Percentiles rank a stretch among this genome's conserved stretches.
These are phyloP conservation scores for Lactarius trivialis DNA, from an alignment of 768 basidiomycete genomes.

Conservation along the genomic window DNA sequence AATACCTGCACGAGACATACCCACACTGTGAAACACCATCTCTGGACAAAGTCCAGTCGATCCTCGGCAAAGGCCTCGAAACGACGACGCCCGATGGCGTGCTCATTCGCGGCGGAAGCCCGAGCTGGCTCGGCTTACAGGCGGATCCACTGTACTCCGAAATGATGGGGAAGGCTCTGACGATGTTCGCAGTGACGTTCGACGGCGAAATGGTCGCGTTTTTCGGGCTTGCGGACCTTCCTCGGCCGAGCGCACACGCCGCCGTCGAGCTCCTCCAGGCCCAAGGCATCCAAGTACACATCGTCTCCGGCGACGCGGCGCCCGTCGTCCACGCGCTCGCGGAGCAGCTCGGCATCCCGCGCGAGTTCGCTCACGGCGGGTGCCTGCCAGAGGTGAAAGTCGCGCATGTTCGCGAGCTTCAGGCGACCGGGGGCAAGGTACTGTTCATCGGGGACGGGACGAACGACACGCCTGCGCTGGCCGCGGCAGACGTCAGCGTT, in stretches of 20 bases:
- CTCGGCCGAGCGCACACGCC: conserved; percentile 36
- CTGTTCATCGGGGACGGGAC: conserved; percentile 47
- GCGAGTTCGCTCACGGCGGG: conserved; percentile 34
- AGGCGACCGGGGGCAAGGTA: conserved; percentile 27
- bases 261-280: conserved; percentile 33
- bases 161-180: conserved; percentile 35
- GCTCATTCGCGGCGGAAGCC: conserved; percentile 34
- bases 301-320: conserved; percentile 46
- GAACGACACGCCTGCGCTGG: conserved; percentile 46
- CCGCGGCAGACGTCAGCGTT: conserved; percentile 45
- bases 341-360: conserved; percentile 33
- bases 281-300: conserved; percentile 36
- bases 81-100: conserved; percentile 31
- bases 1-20: conserved; percentile 26
- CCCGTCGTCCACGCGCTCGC: conserved; percentile 40
- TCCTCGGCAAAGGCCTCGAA: conserved; percentile 35
- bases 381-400: conserved; percentile 46
- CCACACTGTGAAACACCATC: conserved; percentile 11
- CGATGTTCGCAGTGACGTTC: conserved; percentile 38
- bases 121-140: conserved; percentile 31
- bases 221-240: conserved; percentile 39
- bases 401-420: conserved; percentile 28
- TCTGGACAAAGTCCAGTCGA: conserved; percentile 24
- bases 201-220: conserved; percentile 29
- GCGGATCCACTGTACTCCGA: conserved; percentile 29